These are phyloP conservation scores for Paradendryphiella salina DNA, from an alignment of 2,329 filamentous ascomycete genomes.

Conservation along the genomic window DNA sequence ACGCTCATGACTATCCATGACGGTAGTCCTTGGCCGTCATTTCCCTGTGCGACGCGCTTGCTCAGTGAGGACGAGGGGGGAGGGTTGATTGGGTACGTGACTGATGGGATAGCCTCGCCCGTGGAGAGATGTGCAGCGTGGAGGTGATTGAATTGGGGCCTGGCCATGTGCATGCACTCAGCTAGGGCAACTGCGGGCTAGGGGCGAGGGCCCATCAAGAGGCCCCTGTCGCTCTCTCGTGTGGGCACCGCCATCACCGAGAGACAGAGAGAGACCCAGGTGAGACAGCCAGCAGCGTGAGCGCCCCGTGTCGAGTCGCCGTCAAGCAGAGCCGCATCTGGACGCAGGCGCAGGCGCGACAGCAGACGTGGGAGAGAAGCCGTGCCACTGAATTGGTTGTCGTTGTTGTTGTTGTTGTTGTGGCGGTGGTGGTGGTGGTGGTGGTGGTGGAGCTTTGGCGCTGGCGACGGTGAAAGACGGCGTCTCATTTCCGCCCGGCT, in stretches of 20 bases:
- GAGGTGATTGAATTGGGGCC: constrained; percentile 25
- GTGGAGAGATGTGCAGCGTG: constrained; percentile 18
- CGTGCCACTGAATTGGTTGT: constrained; percentile 16
- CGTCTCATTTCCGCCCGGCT: constrained; percentile 44
- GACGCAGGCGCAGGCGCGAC: constrained; percentile 15
- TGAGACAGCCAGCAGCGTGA: background rate
- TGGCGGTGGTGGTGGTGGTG: too few species aligned
- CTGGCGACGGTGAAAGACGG: constrained; percentile 37
- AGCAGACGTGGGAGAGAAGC: constrained; percentile 2
- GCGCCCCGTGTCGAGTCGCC: constrained; percentile 11
- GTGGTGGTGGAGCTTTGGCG: constrained; percentile 27
- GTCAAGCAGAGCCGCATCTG: constrained; percentile 14
- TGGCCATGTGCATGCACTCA: constrained; percentile 26
- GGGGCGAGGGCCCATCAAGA: constrained; percentile 26
- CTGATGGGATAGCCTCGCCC: constrained; percentile 15
- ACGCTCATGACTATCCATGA: background rate
- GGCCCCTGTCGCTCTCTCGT: constrained; percentile 30
- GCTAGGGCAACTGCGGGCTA: constrained; percentile 33
- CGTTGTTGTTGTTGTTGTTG: constrained; percentile 20
- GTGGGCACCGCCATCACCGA: constrained; percentile 8
- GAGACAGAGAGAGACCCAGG: background rate
- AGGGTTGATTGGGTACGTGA: constrained; percentile 18
- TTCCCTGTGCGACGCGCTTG: constrained; percentile 16
- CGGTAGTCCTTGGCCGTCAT: constrained; percentile 12
- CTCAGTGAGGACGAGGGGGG: constrained; percentile 4